Evolutionary conservation across 2,329 filamentous ascomycete genomes (phyloP).

Genomic region (Sphaerulina vaccinii): DNA sequence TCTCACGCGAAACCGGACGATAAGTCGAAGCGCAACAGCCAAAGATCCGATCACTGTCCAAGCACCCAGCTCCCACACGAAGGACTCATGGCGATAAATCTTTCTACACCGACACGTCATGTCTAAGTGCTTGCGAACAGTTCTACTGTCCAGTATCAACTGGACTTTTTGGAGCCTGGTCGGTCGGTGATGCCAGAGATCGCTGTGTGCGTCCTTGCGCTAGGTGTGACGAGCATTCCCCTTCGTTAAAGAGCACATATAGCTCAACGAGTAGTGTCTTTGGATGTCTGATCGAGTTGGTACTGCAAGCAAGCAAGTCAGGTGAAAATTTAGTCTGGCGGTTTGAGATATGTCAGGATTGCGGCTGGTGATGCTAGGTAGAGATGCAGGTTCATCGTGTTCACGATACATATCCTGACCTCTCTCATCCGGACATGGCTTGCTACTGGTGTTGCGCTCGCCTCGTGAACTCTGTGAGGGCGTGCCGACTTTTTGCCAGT

Average conservation of each 20-base stretch:
- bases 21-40: not conserved
- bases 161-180: not conserved
- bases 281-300: not conserved
- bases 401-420: not conserved
- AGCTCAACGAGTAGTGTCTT: no score
- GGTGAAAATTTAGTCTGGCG: no score
- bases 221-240: no score
- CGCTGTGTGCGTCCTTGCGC: no score
- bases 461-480: not conserved
- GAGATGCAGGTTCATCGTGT: not conserved
- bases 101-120: not conserved
- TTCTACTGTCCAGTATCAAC: not conserved
- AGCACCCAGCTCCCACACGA: not conserved
- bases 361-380: not conserved
- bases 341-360: no score
- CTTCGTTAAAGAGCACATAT: no score
- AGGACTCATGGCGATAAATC: not conserved
- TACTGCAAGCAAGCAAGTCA: no score
- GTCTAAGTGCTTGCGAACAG: not conserved
- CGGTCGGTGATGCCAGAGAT: not conserved
- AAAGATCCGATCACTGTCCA: not conserved
- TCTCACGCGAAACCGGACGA: conserved; percentile 28
- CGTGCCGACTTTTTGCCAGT: not conserved
- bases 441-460: not conserved
- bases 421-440: not conserved